These are phyloP conservation scores for Pseudogymnoascus sp. DNA, from an alignment of 2,329 filamentous ascomycete species.

Conservation along the genomic window DNA sequence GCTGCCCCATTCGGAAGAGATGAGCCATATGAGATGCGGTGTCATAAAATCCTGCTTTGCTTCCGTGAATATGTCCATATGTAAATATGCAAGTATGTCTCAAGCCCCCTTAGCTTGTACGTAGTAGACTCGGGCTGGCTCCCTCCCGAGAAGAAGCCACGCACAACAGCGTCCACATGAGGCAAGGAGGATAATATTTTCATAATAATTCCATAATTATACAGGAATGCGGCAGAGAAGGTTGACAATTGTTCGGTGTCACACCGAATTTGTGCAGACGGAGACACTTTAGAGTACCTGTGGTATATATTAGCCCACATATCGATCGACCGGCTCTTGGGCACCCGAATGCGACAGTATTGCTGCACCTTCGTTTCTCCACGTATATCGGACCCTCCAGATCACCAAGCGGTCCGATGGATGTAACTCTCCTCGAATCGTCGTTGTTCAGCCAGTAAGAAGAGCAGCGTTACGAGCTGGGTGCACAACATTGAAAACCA, in stretches of 20 bases:
- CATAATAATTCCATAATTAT: constrained; percentile 2
- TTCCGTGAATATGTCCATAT: background rate
- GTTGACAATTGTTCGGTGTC: background rate
- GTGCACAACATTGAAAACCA: background rate
- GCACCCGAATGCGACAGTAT: background rate
- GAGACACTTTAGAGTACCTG: background rate
- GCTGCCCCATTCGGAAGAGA: background rate
- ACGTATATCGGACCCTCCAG: background rate
- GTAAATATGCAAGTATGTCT: background rate
- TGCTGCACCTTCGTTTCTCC: background rate
- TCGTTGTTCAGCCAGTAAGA: background rate
- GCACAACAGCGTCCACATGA: background rate
- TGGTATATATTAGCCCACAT: background rate
- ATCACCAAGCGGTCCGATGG: background rate
- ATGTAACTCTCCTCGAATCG: background rate
- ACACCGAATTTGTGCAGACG: background rate
- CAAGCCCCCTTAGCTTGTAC: background rate
- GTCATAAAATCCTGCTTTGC: background rate
- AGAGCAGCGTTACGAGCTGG: background rate
- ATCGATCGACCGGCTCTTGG: background rate
- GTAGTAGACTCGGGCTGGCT: background rate
- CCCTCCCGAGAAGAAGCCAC: background rate
- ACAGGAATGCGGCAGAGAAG: background rate
- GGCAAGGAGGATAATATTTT: background rate
- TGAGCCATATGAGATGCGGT: background rate